A percentile compares a stretch with the other conserved stretches of the same genome.
These are phyloP conservation scores for Diaporthe sp. DNA, from an alignment of 2,329 filamentous ascomycete species.

Conservation along the genomic window DNA sequence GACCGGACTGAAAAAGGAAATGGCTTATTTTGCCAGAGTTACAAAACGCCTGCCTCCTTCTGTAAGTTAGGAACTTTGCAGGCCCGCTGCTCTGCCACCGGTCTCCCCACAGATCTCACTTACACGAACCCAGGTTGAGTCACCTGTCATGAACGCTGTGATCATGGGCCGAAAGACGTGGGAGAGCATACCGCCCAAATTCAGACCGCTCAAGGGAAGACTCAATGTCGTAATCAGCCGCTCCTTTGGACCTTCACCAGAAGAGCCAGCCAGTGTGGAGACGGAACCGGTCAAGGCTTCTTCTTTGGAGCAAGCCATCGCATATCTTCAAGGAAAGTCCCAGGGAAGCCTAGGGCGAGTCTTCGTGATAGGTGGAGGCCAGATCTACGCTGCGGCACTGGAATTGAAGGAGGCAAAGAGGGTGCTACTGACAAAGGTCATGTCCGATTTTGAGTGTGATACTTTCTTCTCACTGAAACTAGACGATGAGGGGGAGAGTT, in stretches of 20 bases:
- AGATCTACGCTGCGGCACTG: constrained; percentile 84
- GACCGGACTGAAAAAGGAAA: constrained; percentile 89
- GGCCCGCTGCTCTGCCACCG: background rate
- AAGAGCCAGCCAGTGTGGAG: constrained; percentile 40
- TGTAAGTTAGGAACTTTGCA: constrained; percentile 44
- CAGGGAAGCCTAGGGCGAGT: constrained; percentile 64
- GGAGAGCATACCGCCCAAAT: constrained; percentile 85
- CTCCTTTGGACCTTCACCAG: constrained; percentile 48
- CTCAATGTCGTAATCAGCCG: constrained; percentile 86
- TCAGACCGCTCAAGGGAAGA: constrained; percentile 83
- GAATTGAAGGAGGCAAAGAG: constrained; percentile 66
- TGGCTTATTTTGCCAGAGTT: constrained; percentile 94
- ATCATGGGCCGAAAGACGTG: constrained; percentile 99
- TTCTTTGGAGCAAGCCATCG: constrained; percentile 71
- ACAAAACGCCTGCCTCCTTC: constrained; percentile 74
- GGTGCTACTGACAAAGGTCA: constrained; percentile 78
- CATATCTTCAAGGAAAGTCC: constrained; percentile 56
- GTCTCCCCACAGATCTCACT: background rate
- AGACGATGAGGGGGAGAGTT: constrained; percentile 48
- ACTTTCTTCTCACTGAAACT: constrained; percentile 77
- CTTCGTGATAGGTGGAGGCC: constrained; percentile 91
- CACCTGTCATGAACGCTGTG: constrained; percentile 74
- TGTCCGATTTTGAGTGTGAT: constrained; percentile 80
- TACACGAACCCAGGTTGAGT: constrained; percentile 45
- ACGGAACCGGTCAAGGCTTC: constrained; percentile 68